Percentiles rank a stretch among this genome's conserved stretches.
phyloP scores from a whole-genome alignment of 441 rosid species.

The Syzygium malaccense region DNA sequence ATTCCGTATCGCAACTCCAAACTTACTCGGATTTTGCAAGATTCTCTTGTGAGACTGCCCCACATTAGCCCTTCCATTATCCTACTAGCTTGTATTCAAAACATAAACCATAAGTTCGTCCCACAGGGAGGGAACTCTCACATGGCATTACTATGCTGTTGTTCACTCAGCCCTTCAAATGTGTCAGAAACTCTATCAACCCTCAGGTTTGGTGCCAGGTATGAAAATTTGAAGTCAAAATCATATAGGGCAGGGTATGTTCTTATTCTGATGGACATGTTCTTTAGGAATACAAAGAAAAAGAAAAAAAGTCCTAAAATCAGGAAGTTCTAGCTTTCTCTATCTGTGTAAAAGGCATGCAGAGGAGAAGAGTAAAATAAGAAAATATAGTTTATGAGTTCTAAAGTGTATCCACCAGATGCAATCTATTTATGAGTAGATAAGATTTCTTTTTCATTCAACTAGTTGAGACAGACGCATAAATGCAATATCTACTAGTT shows the following conservation, averaged over 20 bases:
- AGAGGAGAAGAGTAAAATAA: not conserved
- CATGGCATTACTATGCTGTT: conserved; percentile 82
- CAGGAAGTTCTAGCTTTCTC: not conserved
- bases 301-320: not conserved
- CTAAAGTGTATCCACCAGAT: not conserved
- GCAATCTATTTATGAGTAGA: not conserved
- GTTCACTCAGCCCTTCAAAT: conserved; percentile 80
- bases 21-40: conserved; percentile 85
- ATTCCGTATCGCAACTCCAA: conserved; percentile 89
- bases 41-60: conserved; percentile 59
- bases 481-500: not conserved
- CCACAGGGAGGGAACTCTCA: conserved; percentile 76
- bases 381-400: not conserved
- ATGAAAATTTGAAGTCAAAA: not conserved
- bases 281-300: not conserved
- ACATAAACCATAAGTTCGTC: conserved; percentile 2
- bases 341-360: not conserved
- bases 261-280: not conserved
- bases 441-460: not conserved
- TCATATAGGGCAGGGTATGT: not conserved
- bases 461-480: not conserved
- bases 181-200: conserved; percentile 79
- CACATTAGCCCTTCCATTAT: conserved; percentile 2
- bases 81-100: conserved; percentile 3
- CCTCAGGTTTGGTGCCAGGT: conserved; percentile 91